Evolutionary conservation across 1,284 basidiomycete species (phyloP), one percentile per base, ranked within the genome.

Genomic region (Polyporus tsugae): DNA sequence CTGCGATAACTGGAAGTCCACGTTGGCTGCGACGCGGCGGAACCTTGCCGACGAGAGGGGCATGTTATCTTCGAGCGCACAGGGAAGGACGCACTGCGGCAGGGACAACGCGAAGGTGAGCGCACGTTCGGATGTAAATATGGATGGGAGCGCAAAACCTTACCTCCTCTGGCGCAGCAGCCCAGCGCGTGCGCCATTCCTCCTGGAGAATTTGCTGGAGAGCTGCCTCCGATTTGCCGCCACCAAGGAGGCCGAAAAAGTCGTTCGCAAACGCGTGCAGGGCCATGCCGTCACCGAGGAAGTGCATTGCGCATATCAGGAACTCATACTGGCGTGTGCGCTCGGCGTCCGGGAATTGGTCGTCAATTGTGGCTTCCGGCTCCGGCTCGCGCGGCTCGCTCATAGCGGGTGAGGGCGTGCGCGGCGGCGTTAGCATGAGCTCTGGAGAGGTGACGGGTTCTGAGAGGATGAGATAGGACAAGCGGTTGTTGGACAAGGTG

Each of bases 281-380:
- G 2, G 92, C 91, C 88, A 93, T 92, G 35, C 91, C 92, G 75
- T 95, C 93, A 10, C 91, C 92, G 49, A 94, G 77, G 77, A 89
- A 94, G 74, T 94, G 92, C 11, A 90, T 86, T 4, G 91, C 89
- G 74, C 89, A 89, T 39, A 94, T 84, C 61, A 92, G 78, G 61
- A 91, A 76, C 75, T 92, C 86, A 74, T 82, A 88, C 49, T 85
- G 70, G 15, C 46, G 78, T 1, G 72, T 72, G 13, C 65, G 64
- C 46, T 73, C 72, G 44, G 49, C 62, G 13, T 57, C 59, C 25
- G 35, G 62, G 33, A 66, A 60, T 17, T 62, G 65, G 25, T 64
- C 62, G 25, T 44, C 38, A 38, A 49, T 60, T n/a, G 60, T 3
- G 25, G 62, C 53, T 4, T 57, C 52, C 4, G 11, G 2, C 22